Evolutionary conservation across 257 asterid genomes (phyloP), one percentile per base, ranked within the genome.

Genomic region (Parsonsia alboflavescens): DNA sequence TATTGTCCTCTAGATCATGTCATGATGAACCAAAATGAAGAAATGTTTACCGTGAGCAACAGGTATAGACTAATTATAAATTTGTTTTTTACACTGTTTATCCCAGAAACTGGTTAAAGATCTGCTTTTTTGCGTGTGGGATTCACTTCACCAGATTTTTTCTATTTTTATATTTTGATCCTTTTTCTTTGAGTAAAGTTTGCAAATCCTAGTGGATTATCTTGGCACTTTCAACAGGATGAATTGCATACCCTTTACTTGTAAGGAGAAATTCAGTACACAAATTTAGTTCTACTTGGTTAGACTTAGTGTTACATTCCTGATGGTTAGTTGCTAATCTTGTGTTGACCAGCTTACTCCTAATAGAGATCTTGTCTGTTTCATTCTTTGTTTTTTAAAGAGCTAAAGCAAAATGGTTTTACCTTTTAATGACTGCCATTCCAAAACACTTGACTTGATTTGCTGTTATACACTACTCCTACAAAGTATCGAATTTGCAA

Each of bases 21-120:
- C 53, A 86, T 88, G 84, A 86, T 85, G 76, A 88, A 90, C 79
- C 99, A 94, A 86, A 77, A 92, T 68, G 97, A 90, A 82, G 98
- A 94, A 91, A 89, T 89, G 99, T 92, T 92, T 78, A 95, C 98
- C 19, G 99, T 95, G 67, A 92, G 99, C 86, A 95, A 95, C 91
- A 95, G 97, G 99, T 89, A 82, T 52, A 57, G 80, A 54, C 22
- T 59, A 70, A 49, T 81, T 33, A 62, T 12, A 33, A 28, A 41
- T 53, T 30, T 77, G 79, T 70, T 50, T 1, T 30, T 49, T 30
- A 2, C 11, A 58, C 72, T 63, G 17, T 53, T 33, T 24, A 63
- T 5, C 0, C 2, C 17, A 59, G 13, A 46, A 30, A 56, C 19
- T 56, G 16, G 22, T 72, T 17, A 16, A 13, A 33, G 22, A 28